Conservation (phyloP, 2,329 filamentous ascomycete species). For the Cadophora luteo-olivacea region DNA sequence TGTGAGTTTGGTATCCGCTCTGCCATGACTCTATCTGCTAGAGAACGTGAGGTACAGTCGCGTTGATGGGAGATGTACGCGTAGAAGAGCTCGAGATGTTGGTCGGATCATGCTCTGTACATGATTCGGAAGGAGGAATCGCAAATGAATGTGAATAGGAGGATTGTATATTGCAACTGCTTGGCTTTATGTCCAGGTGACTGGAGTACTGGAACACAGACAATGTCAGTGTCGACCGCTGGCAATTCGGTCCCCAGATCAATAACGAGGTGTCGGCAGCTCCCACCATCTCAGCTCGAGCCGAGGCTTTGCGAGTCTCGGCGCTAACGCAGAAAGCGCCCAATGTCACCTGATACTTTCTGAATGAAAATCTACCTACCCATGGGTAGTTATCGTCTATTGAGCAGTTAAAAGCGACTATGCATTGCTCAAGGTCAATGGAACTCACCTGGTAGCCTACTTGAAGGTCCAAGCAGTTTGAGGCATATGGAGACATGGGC, state of each 20-base stretch:
- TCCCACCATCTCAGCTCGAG: conserved; percentile 15
- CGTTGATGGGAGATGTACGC: conserved; percentile 33
- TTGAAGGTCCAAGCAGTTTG: neutral
- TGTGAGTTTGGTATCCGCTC: conserved; percentile 34
- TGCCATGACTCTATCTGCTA: conserved; percentile 26
- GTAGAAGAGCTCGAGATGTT: conserved; percentile 23
- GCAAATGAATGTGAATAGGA: neutral
- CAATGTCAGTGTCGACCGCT: conserved; percentile 14
- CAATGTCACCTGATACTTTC: neutral
- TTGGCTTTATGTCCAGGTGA: conserved; percentile 18
- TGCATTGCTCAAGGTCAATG: too few relatives aligned
- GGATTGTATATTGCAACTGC: neutral
- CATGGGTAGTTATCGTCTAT: neutral
- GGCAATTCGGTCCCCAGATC: conserved; percentile 21
- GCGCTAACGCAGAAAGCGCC: neutral
- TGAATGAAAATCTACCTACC: neutral
- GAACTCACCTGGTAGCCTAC: too few relatives aligned
- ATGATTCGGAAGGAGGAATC: neutral
- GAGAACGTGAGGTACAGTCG: conserved; percentile 15
- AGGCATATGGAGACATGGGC: neutral
- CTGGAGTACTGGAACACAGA: conserved; percentile 5
- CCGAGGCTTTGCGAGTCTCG: conserved; percentile 23
- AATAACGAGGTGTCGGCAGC: conserved; percentile 19
- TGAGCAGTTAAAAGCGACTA: neutral
- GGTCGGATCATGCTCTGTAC: conserved; percentile 25